phyloP scores from a whole-genome alignment of 2,329 filamentous ascomycete species.

The Xylaria digitata region DNA sequence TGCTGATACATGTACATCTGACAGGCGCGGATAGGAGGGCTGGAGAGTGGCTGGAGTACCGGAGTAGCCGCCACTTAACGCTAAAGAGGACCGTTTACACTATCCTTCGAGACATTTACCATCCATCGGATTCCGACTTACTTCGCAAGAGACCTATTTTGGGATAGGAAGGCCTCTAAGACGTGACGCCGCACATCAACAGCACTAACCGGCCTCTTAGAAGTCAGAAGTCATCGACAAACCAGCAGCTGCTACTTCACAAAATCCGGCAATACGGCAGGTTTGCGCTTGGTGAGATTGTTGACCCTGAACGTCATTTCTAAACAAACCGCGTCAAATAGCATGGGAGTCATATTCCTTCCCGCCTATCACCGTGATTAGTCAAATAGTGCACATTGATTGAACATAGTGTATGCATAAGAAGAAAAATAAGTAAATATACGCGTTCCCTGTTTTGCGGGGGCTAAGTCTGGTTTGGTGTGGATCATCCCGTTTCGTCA shows the following conservation, averaged over 20 bases:
- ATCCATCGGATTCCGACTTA: conserved; percentile 19
- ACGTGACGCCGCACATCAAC: conserved; percentile 7
- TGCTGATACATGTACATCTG: conserved; percentile 2
- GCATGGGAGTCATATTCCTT: conserved; percentile 19
- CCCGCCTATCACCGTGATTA: conserved; percentile 10
- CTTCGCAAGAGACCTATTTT: conserved; percentile 28
- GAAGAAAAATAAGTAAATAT: conserved; percentile 28
- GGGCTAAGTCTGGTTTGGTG: conserved; percentile 15
- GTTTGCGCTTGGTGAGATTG: conserved; percentile 6
- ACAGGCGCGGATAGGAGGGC: conserved; percentile 1
- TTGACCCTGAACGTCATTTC: conserved; percentile 8
- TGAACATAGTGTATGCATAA: conserved; percentile 15
- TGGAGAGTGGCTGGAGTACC: conserved; percentile 16
- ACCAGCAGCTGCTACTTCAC: background rate
- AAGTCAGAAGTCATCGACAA: conserved; percentile 5
- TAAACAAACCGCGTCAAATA: conserved; percentile 18
- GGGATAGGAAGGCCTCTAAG: conserved; percentile 12
- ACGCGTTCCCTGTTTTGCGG: conserved; percentile 29
- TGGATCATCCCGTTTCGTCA: conserved; percentile 39
- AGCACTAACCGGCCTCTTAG: conserved; percentile 8
- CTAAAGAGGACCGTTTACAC: background rate
- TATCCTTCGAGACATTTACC: background rate
- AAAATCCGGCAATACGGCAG: background rate
- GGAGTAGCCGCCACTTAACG: conserved; percentile 16
- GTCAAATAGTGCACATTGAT: conserved; percentile 4